phyloP scores from a whole-genome alignment of 805 yeast genomes.

The Lipomyces sp. region DNA sequence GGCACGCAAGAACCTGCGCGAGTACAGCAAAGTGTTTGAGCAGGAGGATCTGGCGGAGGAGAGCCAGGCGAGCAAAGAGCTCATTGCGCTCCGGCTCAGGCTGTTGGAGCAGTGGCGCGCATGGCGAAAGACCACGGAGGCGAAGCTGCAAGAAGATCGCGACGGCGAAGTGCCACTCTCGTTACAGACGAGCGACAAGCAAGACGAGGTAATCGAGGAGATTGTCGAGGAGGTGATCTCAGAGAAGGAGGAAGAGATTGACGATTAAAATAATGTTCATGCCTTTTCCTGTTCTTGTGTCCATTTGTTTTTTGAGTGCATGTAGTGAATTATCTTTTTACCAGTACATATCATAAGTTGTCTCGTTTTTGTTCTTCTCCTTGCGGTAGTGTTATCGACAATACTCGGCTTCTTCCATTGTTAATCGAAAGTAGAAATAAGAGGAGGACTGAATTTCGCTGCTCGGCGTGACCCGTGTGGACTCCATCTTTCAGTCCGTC shows the following conservation, averaged over 20 bases:
- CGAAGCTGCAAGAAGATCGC: slow-evolving; percentile 46
- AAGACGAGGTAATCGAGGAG: slow-evolving; percentile 68
- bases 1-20: slow-evolving; percentile 83
- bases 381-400: too few species aligned
- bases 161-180: slow-evolving; percentile 42
- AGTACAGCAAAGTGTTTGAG: slow-evolving; percentile 88
- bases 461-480: too few species aligned
- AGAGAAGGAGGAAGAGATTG: slow-evolving; percentile 45
- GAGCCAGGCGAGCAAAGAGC: slow-evolving; percentile 83
- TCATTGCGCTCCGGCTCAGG: slow-evolving; percentile 78
- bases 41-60: slow-evolving; percentile 96
- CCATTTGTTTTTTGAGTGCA: too few species aligned
- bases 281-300: too few species aligned
- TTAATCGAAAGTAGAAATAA: too few species aligned
- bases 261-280: too few species aligned
- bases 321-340: too few species aligned
- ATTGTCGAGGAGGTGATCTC: slow-evolving; percentile 44
- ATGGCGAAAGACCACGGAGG: slow-evolving; percentile 60
- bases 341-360: too few species aligned
- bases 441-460: too few species aligned
- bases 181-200: slow-evolving; percentile 39
- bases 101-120: slow-evolving; percentile 79
- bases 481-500: too few species aligned
- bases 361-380: too few species aligned
- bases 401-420: too few species aligned